Evolutionary conservation across 352 stramenopile species (phyloP).

Genomic region (Globisporangium yorkense): DNA sequence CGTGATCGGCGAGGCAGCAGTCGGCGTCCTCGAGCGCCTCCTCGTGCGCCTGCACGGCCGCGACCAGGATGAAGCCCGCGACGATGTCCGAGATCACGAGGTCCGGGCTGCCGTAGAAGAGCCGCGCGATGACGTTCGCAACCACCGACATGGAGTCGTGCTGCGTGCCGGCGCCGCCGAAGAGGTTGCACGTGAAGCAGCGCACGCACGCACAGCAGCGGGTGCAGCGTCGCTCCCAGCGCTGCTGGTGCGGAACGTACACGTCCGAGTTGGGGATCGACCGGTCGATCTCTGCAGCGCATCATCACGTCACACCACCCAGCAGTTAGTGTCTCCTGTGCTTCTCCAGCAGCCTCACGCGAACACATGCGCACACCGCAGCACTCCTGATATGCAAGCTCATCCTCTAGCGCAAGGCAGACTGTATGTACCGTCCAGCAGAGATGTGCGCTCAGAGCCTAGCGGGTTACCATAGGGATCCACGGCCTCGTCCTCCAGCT

Average conservation of each 20-base stretch:
- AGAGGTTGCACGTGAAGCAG: slow-evolving; percentile 86
- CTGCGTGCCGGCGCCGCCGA: slow-evolving; percentile 74
- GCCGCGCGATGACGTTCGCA: slow-evolving; percentile 73
- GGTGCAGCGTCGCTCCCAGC: slow-evolving; percentile 75
- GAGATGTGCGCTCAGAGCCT: slow-evolving; percentile 67
- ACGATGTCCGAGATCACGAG: slow-evolving; percentile 87
- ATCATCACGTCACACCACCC: background rate
- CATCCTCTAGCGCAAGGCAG: slow-evolving; percentile 7
- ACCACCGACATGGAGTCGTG: slow-evolving; percentile 87
- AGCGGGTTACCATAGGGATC: slow-evolving; percentile 63
- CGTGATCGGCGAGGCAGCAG: slow-evolving; percentile 17
- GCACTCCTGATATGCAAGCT: too few species aligned
- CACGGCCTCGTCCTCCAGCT: slow-evolving; percentile 17
- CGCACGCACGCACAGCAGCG: slow-evolving; percentile 72
- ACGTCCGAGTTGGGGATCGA: slow-evolving; percentile 68
- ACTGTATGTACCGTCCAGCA: slow-evolving; percentile 57
- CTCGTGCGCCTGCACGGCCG: slow-evolving; percentile 77
- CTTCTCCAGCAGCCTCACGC: too few species aligned
- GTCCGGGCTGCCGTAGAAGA: slow-evolving; percentile 85
- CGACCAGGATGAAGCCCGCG: slow-evolving; percentile 75
- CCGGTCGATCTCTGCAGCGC: slow-evolving; percentile 36
- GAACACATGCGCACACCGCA: too few species aligned
- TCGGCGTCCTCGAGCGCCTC: slow-evolving; percentile 29
- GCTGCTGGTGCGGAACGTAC: slow-evolving; percentile 72
- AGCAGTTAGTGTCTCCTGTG: too few species aligned